phyloP scores from a whole-genome alignment of 306 rosid species.

The Prunus kanzakura region DNA sequence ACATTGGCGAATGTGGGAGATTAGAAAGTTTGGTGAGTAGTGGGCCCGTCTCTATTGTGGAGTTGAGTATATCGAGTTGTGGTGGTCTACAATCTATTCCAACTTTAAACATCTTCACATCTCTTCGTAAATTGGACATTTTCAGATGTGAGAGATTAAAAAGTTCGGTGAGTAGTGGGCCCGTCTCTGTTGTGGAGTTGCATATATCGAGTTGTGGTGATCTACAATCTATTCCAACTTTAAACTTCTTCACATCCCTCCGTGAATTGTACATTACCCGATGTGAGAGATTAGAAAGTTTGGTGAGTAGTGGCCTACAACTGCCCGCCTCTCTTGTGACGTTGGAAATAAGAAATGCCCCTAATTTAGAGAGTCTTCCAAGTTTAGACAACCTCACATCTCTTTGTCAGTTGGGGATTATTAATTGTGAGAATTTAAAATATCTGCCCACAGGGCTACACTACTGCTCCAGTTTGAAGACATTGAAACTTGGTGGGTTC shows the following conservation, averaged over 20 bases:
- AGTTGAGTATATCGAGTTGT: rapidly evolving
- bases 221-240: neutral
- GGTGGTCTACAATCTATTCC: too few species aligned
- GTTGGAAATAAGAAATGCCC: neutral
- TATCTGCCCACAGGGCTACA: too few species aligned
- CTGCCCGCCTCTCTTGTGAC: neutral
- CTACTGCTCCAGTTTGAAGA: too few species aligned
- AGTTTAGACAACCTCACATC: neutral
- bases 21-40: neutral
- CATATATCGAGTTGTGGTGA: too few species aligned
- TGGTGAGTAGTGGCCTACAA: neutral
- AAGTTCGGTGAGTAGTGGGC: neutral
- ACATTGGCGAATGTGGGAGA: rapidly evolving
- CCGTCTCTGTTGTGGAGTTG: neutral
- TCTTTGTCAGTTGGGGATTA: neutral
- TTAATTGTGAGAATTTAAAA: neutral
- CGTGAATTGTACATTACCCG: rapidly evolving
- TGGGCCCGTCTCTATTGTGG: too few species aligned
- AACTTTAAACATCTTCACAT: neutral
- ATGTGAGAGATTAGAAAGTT: neutral
- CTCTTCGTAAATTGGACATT: rapidly evolving
- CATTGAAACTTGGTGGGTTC: too few species aligned
- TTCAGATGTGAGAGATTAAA: rapidly evolving
- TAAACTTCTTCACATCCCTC: neutral
- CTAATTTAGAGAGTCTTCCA: neutral